Evolutionary conservation across 768 basidiomycete genomes (phyloP), one percentile per base, ranked within the genome.

Genomic region (Paxillus ammoniavirescens): DNA sequence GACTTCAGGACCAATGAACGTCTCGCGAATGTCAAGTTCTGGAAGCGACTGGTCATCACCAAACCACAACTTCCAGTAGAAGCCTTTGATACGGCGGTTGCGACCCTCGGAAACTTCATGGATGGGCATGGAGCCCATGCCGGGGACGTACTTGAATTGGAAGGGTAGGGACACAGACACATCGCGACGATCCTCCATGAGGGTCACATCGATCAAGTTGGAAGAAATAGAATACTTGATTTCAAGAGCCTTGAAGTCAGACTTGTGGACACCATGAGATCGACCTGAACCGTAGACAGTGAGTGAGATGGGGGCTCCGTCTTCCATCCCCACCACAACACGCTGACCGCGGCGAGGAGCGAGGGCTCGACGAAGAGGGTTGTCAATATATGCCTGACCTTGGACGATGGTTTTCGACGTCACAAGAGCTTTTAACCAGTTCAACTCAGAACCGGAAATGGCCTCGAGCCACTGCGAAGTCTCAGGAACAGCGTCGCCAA

Each of bases 11-110:
- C 93, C 89, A 50, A 83, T 81, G 74, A 98, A 96, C 13, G 81
- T 88, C 59, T 91, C 89, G 47, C 81, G 82, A 50, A 96, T 78
- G 62, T 86, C 81, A 56, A 98, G 84, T n/a, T 80, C 71, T 9
- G 94, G 90, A 23, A 98, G 77, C 2, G 69, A 69, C 61, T 88
- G 82, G 56, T 90, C 77, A 65, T 93, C 93, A 36, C 97, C 94
- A 68, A 93, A 96, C 97, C 97, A 98, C 33, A 98, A 74, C 68
- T 87, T 87, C 97, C 97, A 99, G 77, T 99, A 99, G 69, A 98
- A 98, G 62, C 89, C 83, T 75, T 97, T 98, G 76, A 98, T 95
- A 56, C 90, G 84, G 50, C 77, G 77, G 75, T 96, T 98, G 61
- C 95, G 86, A 55, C 81, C 90, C 8, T 81, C 78, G 5, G 84